Percentiles rank a stretch among this genome's conserved stretches.
These are phyloP conservation scores for Apiospora malaysiana DNA, from an alignment of 2,329 filamentous ascomycete genomes.

Conservation along the genomic window DNA sequence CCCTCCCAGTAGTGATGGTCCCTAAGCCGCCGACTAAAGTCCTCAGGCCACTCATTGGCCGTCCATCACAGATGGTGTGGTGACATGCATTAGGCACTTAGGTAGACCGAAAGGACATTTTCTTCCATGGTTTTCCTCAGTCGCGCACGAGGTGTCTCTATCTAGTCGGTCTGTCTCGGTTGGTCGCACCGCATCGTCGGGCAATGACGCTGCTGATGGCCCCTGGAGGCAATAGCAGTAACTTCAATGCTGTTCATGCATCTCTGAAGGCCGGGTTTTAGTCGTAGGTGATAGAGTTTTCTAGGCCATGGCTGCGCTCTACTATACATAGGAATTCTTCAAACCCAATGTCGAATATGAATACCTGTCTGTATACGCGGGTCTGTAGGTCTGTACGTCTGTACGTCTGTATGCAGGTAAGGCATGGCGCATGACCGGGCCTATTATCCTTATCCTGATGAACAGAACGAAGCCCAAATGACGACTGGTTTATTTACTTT, in stretches of 20 bases:
- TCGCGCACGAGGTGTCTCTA: slow-evolving; percentile 10
- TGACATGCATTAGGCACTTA: slow-evolving; percentile 17
- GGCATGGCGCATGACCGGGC: slow-evolving; percentile 14
- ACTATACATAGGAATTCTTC: neutral
- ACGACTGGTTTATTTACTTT: neutral
- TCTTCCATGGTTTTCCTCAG: slow-evolving; percentile 9
- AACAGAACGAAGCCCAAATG: neutral
- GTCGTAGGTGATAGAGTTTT: slow-evolving; percentile 1
- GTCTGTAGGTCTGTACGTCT: neutral
- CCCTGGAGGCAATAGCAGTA: neutral
- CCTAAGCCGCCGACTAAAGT: slow-evolving; percentile 11
- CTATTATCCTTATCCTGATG: slow-evolving; percentile 7
- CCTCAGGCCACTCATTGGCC: slow-evolving; percentile 5
- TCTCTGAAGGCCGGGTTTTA: neutral
- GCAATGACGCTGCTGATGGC: slow-evolving; percentile 8
- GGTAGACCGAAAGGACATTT: slow-evolving; percentile 9
- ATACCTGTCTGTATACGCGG: too few relatives aligned
- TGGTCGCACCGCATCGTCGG: slow-evolving; percentile 7
- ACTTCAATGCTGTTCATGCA: slow-evolving; percentile 6
- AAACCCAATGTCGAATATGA: neutral
- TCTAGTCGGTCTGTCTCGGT: slow-evolving; percentile 15
- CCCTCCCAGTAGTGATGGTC: slow-evolving; percentile 3
- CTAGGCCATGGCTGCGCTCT: neutral
- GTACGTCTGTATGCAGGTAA: neutral
- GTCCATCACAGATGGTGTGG: slow-evolving; percentile 7